Percentiles rank a stretch among this genome's conserved stretches.
Conservation (phyloP, 441 rosid species). For the Adansonia gregorii region DNA sequence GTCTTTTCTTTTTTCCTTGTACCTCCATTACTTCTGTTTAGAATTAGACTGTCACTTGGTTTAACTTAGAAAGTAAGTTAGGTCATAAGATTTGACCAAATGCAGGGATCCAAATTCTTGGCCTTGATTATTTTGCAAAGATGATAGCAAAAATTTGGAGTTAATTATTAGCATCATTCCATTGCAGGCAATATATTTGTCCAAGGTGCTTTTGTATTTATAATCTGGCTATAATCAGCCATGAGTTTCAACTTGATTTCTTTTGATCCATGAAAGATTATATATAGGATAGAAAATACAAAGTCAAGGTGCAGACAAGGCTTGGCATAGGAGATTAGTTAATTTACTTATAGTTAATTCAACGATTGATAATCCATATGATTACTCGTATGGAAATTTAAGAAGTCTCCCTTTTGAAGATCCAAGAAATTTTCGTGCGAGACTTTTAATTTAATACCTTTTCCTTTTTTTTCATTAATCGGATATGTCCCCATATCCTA, state of each 20-base stretch:
- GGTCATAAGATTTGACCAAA: background rate
- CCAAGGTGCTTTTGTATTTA: background rate
- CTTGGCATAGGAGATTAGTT: background rate
- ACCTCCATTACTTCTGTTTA: background rate
- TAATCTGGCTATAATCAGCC: background rate
- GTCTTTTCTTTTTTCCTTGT: background rate
- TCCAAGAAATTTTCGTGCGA: too few relatives aligned
- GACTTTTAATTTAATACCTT: too few relatives aligned
- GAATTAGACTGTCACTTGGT: background rate
- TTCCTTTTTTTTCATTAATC: too few relatives aligned
- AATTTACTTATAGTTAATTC: background rate
- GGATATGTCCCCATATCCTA: background rate
- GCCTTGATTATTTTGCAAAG: constrained; percentile 11
- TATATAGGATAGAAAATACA: background rate
- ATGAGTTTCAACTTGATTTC: background rate
- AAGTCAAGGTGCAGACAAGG: background rate
- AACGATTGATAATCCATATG: too few relatives aligned
- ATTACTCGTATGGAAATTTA: too few relatives aligned
- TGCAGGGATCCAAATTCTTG: background rate
- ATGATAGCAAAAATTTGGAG: constrained; percentile 6
- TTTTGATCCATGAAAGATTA: constrained; percentile 12
- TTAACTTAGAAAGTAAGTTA: background rate
- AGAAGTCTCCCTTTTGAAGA: too few relatives aligned
- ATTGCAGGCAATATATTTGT: background rate
- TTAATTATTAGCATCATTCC: background rate